Base-by-base conservation (phyloP, 192 early-diverging fungal genomes). In the Entomortierella chlamydospora region DNA sequence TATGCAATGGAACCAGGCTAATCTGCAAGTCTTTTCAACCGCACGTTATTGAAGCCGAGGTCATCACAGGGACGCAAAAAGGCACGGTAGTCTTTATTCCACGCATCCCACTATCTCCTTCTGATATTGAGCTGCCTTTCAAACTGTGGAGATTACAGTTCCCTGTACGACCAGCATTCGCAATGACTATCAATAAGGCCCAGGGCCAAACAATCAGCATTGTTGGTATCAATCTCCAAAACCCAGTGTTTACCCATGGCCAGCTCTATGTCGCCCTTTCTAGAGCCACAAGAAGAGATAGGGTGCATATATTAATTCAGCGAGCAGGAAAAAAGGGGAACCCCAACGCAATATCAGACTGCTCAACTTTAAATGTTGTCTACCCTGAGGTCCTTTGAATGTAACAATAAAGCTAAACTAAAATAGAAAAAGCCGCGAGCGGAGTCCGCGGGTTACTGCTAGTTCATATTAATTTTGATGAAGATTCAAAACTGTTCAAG, bases 251-350 rank as follows among this genome's bases (percentile, higher is more conserved):
- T 20, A 11, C 45, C 4, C 45, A 47, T 47, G 45, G 15, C 2
- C 45, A 47, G 45, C 15, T 61, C 11, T 61, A 43, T 34, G 58
- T 57, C 5, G 56, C 56, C 7, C 56, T 57, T 17, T 57, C 56
- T 8, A 28, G 56, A 57, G 30, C 18, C 4, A 31, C 28, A 34
- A 57, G 25, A 1, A 45, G 4, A 26, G 41, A 47, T 17, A 47
- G 15, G 2, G 15, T 47, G 2, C 45, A 47, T 47, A 15, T 47
- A 15, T 20, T 47, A 4, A 47, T 41, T 41, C 39, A 41, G 13
- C 39, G 39, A 41, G 13, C 13, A 13, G 39, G 13, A 41, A 41
- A 13, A 13, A 41, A 41, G 39, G 39, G 7, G 39, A 41, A n/a
- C n/a, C n/a, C n/a, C 13, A 13, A 41, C 13, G 39, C 13, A 6